Base-by-base conservation (phyloP, 2,329 filamentous ascomycete genomes). In the Aspergillus amoenus region DNA sequence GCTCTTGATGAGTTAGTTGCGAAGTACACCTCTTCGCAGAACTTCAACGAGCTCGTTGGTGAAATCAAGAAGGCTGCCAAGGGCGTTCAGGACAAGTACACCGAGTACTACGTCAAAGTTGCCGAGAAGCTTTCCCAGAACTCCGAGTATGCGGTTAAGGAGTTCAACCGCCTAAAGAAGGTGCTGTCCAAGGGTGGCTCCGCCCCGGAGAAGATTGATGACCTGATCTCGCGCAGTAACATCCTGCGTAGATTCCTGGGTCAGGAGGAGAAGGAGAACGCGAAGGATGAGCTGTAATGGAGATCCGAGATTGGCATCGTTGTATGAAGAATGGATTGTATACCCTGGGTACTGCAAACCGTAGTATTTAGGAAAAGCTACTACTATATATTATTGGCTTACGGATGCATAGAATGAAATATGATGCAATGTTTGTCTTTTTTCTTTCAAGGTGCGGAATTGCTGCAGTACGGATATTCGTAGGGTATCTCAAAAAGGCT, bases 91-190 rank as follows among this genome's bases (percentile, higher is more conserved):
- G 87, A 88, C 75, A 91, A 90, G 81, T 96, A 93, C 71, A 91
- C 91, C 46, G 84, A 93, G 77, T 99, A 99, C 84, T 97, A 99
- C 76, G 82, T 94, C 73, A 91, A 90, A 73, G 92, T 96, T 54
- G 89, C 94, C 60, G 85, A 90, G 73, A 97, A 97, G 86, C 79
- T 94, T 62, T 82, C 80, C 72, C 82, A 88, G 75, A 95, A 89
- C 78, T 82, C 89, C 60, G 88, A 81, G 52, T 97, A 91, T 71
- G 91, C 87, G 48, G 79, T 85, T 71, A 97, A 96, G 86, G 93
- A 97, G 82, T 81, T 93, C 61, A 82, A 86, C 60, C 85, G 93
- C 62, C 82, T 97, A 61, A 84, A 91, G 67, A 86, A 88, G 65
- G 84, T 97, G 65, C 79, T 97, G 61, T 83, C 85, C 77, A 96